Base-by-base conservation (phyloP, 2,329 filamentous ascomycete genomes). In the Talaromyces albobiverticillius region DNA sequence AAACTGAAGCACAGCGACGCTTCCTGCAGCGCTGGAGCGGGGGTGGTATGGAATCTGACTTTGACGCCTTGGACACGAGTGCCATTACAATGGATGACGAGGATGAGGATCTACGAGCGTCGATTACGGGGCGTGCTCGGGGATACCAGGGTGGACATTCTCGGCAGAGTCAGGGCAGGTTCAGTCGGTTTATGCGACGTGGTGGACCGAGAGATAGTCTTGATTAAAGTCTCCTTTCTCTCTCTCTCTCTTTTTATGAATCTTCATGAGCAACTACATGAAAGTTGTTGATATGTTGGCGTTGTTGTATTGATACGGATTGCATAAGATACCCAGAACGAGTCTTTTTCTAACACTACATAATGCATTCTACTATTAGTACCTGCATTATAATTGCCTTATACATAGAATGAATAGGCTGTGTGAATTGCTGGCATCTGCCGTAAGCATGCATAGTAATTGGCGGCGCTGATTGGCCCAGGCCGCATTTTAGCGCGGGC, bases 171-270 rank as follows among this genome's bases (percentile, higher is more conserved):
- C 68, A 42, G 62, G 51, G 64, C 58, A 59, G 69, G 5, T 69
- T 71, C 60, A 67, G 71, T 16, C 68, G 71, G 47, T 69, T 78
- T 53, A 69, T 74, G 31, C 69, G 71, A 34, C 73, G 72, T 46
- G 70, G 75, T 59, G 66, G 65, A 8, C 71, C 75, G 14, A 69
- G 78, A 53, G 72, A 76, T 62, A 85, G 82, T 60, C 73, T 86
- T 51, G 82, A 84, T 59, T 70, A 54, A 41, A 20, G 16, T 18
- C 10, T 3, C 10, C 8, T 26, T 3, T 26, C 7, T 1, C 41
- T 26, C 11, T 23, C 14, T 5, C 5, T 14, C 4, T 18, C 22
- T 48, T 14, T 5, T 22, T 18, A 34, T 52, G 43, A 26, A 22
- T 10, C 11, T 26, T n/a, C n/a, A n/a, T 29, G 26, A 29, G 10